Conservation (phyloP, 169 alveolate genomes). For the Plasmodium reichenowi region DNA sequence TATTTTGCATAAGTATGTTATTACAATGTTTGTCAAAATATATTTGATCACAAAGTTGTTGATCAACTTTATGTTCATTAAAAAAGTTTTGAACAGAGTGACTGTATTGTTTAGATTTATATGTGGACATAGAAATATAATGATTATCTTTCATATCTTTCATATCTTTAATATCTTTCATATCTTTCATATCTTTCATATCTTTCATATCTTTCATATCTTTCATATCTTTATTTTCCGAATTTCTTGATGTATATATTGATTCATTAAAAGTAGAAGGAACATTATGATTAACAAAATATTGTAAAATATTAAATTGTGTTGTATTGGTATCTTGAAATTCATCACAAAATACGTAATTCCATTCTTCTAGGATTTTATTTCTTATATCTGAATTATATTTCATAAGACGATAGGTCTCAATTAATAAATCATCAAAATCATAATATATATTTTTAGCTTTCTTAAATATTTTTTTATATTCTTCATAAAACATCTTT, state of each 20-base stretch:
- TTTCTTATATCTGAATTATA: conserved; percentile 44
- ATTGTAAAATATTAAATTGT: conserved; percentile 81
- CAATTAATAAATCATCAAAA: conserved; percentile 79
- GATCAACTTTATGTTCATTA: background rate
- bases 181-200: too few species aligned
- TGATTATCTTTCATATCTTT: background rate
- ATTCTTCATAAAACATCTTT: conserved; percentile 43
- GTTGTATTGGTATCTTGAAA: conserved; percentile 86
- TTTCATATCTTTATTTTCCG: background rate
- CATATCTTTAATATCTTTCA: too few species aligned
- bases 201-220: too few species aligned
- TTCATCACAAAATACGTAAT: conserved; percentile 86
- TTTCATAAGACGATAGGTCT: conserved; percentile 75
- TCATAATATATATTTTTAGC: conserved; percentile 79
- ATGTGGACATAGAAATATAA: background rate
- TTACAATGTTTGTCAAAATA: too few species aligned
- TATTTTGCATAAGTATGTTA: too few species aligned
- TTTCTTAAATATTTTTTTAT: conserved; percentile 51
- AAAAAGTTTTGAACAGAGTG: background rate
- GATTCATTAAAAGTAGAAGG: background rate
- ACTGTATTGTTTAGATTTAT: background rate
- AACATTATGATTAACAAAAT: conserved; percentile 13
- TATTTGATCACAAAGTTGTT: too few species aligned
- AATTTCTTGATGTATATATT: background rate
- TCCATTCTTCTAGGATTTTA: conserved; percentile 75